phyloP scores from a whole-genome alignment of 768 basidiomycete species.

The Tricholoma hemisulphureum region DNA sequence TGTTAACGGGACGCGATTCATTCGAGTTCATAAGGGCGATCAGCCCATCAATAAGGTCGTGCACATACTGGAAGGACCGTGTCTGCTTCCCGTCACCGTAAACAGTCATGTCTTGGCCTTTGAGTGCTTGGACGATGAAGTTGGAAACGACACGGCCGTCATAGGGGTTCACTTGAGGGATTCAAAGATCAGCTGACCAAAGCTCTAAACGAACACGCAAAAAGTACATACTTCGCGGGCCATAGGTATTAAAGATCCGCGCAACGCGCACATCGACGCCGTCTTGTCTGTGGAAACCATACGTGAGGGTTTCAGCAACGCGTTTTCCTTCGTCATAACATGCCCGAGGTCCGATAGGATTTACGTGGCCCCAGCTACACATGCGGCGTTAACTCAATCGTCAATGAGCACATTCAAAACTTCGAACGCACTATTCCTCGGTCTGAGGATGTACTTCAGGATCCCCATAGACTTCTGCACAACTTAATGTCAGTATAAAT shows the following conservation, averaged over 20 bases:
- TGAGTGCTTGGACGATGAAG: constrained; percentile 96
- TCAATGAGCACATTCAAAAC: constrained; percentile 1
- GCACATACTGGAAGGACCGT: constrained; percentile 96
- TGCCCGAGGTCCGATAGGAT: constrained; percentile 97
- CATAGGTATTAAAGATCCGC: constrained; percentile 97
- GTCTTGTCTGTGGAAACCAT: constrained; percentile 93
- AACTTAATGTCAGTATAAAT: constrained; percentile 9
- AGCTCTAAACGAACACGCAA: constrained; percentile 1
- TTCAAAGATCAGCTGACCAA: constrained; percentile 15
- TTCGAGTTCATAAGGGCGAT: constrained; percentile 94
- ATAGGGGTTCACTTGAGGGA: constrained; percentile 78
- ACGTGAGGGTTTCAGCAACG: constrained; percentile 96
- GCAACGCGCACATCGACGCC: constrained; percentile 95
- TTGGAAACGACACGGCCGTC: constrained; percentile 99
- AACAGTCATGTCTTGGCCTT: constrained; percentile 95
- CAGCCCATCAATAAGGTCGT: constrained; percentile 93
- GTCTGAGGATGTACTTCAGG: constrained; percentile 96
- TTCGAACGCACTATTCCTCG: constrained; percentile 80
- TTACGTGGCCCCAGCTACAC: constrained; percentile 93
- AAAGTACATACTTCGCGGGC: constrained; percentile 66
- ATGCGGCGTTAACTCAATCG: constrained; percentile 16
- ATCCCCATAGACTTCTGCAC: constrained; percentile 92
- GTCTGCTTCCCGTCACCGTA: constrained; percentile 94
- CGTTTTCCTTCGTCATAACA: constrained; percentile 99
- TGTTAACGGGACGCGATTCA: constrained; percentile 93